phyloP scores from a whole-genome alignment of 257 asterid genomes.

The Solanum peruvianum region DNA sequence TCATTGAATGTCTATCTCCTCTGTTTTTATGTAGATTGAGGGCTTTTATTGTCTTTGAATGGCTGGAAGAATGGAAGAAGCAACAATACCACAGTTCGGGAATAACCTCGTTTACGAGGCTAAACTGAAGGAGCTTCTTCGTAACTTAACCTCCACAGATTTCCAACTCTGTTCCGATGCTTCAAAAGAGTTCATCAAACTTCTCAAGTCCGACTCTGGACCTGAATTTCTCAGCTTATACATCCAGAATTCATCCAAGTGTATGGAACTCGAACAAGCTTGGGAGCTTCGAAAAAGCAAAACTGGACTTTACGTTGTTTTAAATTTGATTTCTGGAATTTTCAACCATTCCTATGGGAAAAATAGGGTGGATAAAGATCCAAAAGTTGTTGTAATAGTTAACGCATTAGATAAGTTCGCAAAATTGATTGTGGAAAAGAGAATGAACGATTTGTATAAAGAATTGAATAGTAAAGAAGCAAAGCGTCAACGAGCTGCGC shows the following conservation, averaged over 20 bases:
- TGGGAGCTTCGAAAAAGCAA: slow-evolving; percentile 65
- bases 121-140: slow-evolving; percentile 70
- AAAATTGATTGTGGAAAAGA: slow-evolving; percentile 36
- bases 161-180: slow-evolving; percentile 45
- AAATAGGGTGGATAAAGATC: slow-evolving; percentile 1
- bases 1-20: not conserved
- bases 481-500: slow-evolving; percentile 53
- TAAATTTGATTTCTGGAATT: slow-evolving; percentile 46
- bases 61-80: not conserved
- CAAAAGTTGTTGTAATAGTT: not conserved
- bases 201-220: slow-evolving; percentile 56
- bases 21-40: not conserved
- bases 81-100: not conserved
- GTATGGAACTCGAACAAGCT: slow-evolving; percentile 57
- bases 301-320: slow-evolving; percentile 32
- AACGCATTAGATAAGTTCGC: slow-evolving; percentile 57
- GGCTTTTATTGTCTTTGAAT: not conserved
- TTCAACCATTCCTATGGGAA: slow-evolving; percentile 28
- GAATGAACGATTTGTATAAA: slow-evolving; percentile 54
- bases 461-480: slow-evolving; percentile 65
- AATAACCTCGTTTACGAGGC: slow-evolving; percentile 35
- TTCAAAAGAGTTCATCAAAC: slow-evolving; percentile 51
- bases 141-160: slow-evolving; percentile 52
- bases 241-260: slow-evolving; percentile 35
- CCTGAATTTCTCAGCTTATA: slow-evolving; percentile 30